Evolutionary conservation across 2,329 filamentous ascomycete species (phyloP), one percentile per base, ranked within the genome.

Genomic region (Teratosphaeria zuluensis): DNA sequence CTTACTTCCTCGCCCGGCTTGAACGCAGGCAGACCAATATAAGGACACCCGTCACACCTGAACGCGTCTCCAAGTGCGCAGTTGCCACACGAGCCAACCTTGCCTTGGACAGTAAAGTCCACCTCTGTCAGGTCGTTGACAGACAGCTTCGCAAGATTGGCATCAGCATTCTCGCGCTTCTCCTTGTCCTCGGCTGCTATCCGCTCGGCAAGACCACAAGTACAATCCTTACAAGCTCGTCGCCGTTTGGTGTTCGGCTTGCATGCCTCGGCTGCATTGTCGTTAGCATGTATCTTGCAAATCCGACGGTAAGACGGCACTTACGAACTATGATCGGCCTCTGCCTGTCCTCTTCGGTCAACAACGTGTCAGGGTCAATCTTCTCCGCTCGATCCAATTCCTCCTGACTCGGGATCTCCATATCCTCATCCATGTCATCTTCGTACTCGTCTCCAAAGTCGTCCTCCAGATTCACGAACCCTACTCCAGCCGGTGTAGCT

Each of bases 101-200:
- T 97, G 66, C 94, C 94, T 74, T 95, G 83, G n/a, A 97, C 90
- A 0, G 94, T 99, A 71, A 99, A 97, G 75, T 99, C 94, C 8
- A 97, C 81, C 74, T 97, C 92, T 56, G 84, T 85, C 54, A 99
- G 77, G 71, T 99, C 94, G 67, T 90, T 86, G 0, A 84, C 78
- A 55, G 81, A 84, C 56, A 90, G 77, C 21, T 84, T 80, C 69
- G 85, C 83, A 30, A 68, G 63, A 54, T 67, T 69, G 53, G 78
- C 76, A 68, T 90, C 87, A 33, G 88, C 88, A 24, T 80, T 77
- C 7, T 77, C 76, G 58, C 90, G 82, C 68, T 84, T 85, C 7
- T 80, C 81, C 51, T 79, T 80, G 74, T 97, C 94, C 77, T 97
- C 90, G n/a, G 86, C 87, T 67, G 90, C 88, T 55, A 97, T 76